Base-by-base conservation (phyloP, 345 rosid species). In the Dipteronia sinensis region DNA sequence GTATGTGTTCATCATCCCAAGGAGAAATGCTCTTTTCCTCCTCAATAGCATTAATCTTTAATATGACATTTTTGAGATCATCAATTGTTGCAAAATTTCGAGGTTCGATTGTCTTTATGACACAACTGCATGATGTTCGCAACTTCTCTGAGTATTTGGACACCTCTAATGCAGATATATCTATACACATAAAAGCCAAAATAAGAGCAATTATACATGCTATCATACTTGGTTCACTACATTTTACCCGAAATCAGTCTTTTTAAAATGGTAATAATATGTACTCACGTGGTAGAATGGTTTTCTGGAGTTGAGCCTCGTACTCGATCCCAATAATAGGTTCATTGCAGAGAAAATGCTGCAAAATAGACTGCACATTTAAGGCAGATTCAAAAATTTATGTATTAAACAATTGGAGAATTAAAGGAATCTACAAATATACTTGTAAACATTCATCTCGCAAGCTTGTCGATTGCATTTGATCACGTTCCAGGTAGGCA, bases 401-500 rank as follows among this genome's bases (percentile, higher is more conserved):
- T 40, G 66, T 44, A 20, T 73, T n/a, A 65, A 76, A 22, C 27
- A 34, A 58, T 20, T 66, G 49, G 62, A 67, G 25, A 46, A 10
- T 31, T 53, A 19, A 61, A n/a, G 65, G 56, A 73, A 70, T 6
- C 69, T 7, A 69, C 10, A 19, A 74, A 66, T 71, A 71, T 88
- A 93, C 98, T 85, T 95, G 97, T 72, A 95, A 81, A 85, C 86
- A 91, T 81, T 93, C 98, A 86, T 94, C 97, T 46, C 92, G 83
- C 85, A 94, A 84, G 88, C 87, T 93, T 73, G 97, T 85, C 72
- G 98, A 94, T 71, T 93, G 97, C 84, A 87, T 88, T 87, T 94
- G 97, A 80, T 94, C 97, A 76, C 97, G 97, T 82, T 94, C 97
- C 83, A 94, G 88, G 89, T 89, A 94, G 75, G 98, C 97, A 74